These are phyloP conservation scores for Picea abies DNA, from an alignment of 83 land plant species.

Conservation along the genomic window DNA sequence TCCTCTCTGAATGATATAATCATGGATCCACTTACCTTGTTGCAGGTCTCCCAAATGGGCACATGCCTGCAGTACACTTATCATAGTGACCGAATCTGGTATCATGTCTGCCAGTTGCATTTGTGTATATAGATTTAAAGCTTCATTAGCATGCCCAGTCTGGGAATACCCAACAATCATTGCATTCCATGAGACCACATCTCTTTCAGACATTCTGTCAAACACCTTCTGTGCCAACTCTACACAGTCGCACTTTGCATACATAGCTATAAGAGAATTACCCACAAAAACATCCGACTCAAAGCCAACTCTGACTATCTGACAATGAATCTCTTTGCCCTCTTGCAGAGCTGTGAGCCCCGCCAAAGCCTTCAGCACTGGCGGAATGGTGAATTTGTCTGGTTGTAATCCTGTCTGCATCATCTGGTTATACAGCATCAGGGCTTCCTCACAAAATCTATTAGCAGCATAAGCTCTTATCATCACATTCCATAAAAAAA, in stretches of 20 bases:
- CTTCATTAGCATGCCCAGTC: constrained; percentile 1
- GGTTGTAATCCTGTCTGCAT: constrained; percentile 18
- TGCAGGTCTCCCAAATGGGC: constrained; percentile 42
- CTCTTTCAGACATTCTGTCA: constrained; percentile 17
- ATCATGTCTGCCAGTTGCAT: not conserved
- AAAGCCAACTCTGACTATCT: constrained; percentile 17
- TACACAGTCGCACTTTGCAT: constrained; percentile 4
- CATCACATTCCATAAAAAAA: constrained; percentile 30
- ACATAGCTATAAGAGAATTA: constrained; percentile 19
- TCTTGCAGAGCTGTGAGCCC: not conserved
- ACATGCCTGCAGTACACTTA: constrained; percentile 38
- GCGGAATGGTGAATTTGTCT: constrained; percentile 21
- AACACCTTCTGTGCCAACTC: constrained; percentile 17
- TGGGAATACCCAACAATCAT: constrained; percentile 19
- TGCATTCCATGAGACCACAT: constrained; percentile 18
- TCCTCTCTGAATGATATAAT: constrained; percentile 8
- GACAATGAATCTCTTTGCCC: constrained; percentile 23
- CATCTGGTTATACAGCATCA: constrained; percentile 21
- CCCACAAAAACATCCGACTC: constrained; percentile 18
- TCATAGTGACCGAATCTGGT: constrained; percentile 33
- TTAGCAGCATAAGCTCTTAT: constrained; percentile 17
- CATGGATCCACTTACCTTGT: constrained; percentile 40
- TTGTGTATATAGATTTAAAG: not conserved
- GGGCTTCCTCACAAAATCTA: constrained; percentile 19
- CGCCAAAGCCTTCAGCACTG: constrained; percentile 23